These are phyloP conservation scores for Plenodomus biglobosus DNA, from an alignment of 2,329 filamentous ascomycete species.

Conservation along the genomic window DNA sequence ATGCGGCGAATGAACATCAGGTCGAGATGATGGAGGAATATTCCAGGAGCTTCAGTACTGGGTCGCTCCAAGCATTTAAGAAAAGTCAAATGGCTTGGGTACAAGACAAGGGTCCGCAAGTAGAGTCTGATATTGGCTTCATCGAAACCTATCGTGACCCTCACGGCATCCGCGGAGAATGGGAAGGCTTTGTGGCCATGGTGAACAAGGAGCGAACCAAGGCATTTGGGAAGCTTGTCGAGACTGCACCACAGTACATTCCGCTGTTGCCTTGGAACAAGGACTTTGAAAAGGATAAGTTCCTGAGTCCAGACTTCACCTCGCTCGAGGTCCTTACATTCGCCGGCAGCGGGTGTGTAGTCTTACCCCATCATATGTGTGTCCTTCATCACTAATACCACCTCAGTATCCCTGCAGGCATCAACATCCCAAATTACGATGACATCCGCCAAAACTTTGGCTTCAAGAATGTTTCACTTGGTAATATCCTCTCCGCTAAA, in stretches of 20 bases:
- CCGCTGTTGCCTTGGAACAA: conserved; percentile 84
- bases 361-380: not conserved
- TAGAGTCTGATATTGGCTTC: conserved; percentile 58
- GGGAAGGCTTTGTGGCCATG: conserved; percentile 58
- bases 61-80: conserved; percentile 54
- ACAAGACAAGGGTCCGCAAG: conserved; percentile 53
- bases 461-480: conserved; percentile 92
- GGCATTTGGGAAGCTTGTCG: conserved; percentile 83
- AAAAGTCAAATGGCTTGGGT: conserved; percentile 57
- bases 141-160: conserved; percentile 60
- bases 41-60: conserved; percentile 53
- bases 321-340: conserved; percentile 90
- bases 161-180: conserved; percentile 56
- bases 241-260: conserved; percentile 78
- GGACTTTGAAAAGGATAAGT: conserved; percentile 95
- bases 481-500: conserved; percentile 89
- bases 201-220: conserved; percentile 89
- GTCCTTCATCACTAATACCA: conserved; percentile 2
- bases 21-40: conserved; percentile 51
- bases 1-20: conserved; percentile 51
- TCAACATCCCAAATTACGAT: conserved; percentile 61
- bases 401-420: conserved; percentile 58
- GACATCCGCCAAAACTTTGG: conserved; percentile 76
- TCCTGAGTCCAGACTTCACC: conserved; percentile 93
- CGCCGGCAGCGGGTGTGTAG: conserved; percentile 55